These are phyloP conservation scores for Cladosporium austrohemisphaericum DNA, from an alignment of 2,329 filamentous ascomycete genomes.

Conservation along the genomic window DNA sequence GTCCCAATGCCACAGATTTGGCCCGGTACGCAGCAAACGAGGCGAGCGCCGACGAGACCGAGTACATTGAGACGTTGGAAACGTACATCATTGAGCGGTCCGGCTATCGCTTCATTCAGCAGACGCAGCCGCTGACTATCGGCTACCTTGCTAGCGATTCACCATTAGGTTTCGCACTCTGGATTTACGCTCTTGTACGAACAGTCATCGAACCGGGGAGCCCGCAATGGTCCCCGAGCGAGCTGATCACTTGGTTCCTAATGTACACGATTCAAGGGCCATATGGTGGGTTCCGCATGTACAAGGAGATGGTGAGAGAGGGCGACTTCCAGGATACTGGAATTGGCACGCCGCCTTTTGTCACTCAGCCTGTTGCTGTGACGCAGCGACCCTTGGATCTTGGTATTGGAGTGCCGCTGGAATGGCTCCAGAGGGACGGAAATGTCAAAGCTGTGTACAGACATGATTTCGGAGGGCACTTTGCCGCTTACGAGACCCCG, in stretches of 20 bases:
- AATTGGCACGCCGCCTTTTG: conserved; percentile 19
- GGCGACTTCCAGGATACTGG: conserved; percentile 6
- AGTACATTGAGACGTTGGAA: not conserved
- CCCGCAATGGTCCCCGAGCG: not conserved
- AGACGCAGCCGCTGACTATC: conserved; percentile 57
- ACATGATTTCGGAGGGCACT: conserved; percentile 52
- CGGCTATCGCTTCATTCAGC: not conserved
- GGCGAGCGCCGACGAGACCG: not conserved
- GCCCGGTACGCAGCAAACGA: not conserved
- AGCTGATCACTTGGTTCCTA: conserved; percentile 10
- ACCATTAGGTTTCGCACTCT: conserved; percentile 65
- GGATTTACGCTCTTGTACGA: conserved; percentile 61
- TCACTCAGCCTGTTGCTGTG: conserved; percentile 37
- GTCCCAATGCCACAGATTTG: not conserved
- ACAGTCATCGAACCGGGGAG: not conserved
- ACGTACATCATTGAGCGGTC: not conserved
- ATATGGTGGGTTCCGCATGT: conserved; percentile 65
- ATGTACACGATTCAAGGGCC: conserved; percentile 17
- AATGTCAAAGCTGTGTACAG: conserved; percentile 52
- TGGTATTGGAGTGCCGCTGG: conserved; percentile 43
- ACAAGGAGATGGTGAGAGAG: conserved; percentile 56
- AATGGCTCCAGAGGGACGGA: conserved; percentile 53
- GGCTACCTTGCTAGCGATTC: conserved; percentile 64
- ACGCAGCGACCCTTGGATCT: conserved; percentile 14
- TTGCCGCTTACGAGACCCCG: conserved; percentile 54